Percentiles rank a stretch among this genome's conserved stretches.
These are phyloP conservation scores for Termitomyces sp. DNA, from an alignment of 768 basidiomycete species.

Conservation along the genomic window DNA sequence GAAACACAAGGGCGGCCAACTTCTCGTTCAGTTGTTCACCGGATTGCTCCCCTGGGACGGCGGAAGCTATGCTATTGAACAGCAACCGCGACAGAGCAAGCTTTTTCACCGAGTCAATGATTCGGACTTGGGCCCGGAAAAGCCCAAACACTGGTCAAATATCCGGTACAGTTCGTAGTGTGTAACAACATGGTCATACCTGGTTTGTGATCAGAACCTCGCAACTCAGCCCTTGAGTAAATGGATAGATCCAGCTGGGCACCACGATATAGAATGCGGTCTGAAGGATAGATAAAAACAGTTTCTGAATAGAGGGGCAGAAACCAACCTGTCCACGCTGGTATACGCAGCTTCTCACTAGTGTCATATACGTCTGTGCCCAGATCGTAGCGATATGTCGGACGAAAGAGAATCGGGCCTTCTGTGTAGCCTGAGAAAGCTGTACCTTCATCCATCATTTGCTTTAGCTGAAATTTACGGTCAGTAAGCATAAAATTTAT, in stretches of 20 bases:
- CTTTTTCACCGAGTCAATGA: constrained; percentile 77
- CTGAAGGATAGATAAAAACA: constrained; percentile 34
- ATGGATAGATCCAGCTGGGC: constrained; percentile 63
- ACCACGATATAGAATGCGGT: constrained; percentile 90
- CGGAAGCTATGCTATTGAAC: constrained; percentile 59
- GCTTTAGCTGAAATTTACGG: constrained; percentile 51
- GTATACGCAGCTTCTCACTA: constrained; percentile 93
- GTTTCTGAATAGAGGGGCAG: neutral
- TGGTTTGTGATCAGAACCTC: constrained; percentile 94
- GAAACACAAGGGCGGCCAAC: constrained; percentile 54
- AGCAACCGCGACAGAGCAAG: constrained; percentile 65
- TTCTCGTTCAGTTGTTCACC: constrained; percentile 74
- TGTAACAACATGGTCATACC: constrained; percentile 38
- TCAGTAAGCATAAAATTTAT: neutral
- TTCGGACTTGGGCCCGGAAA: constrained; percentile 74
- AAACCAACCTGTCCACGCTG: constrained; percentile 90
- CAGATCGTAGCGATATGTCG: constrained; percentile 90
- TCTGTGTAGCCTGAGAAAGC: constrained; percentile 87
- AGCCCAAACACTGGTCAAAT: constrained; percentile 69
- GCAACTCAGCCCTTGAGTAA: constrained; percentile 83
- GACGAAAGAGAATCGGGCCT: constrained; percentile 86
- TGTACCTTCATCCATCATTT: constrained; percentile 65
- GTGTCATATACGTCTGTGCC: constrained; percentile 89
- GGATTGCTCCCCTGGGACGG: constrained; percentile 34
- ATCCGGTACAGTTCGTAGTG: neutral